Evolutionary conservation across 352 stramenopile genomes (phyloP).

Genomic region (Phytophthora pisi): DNA sequence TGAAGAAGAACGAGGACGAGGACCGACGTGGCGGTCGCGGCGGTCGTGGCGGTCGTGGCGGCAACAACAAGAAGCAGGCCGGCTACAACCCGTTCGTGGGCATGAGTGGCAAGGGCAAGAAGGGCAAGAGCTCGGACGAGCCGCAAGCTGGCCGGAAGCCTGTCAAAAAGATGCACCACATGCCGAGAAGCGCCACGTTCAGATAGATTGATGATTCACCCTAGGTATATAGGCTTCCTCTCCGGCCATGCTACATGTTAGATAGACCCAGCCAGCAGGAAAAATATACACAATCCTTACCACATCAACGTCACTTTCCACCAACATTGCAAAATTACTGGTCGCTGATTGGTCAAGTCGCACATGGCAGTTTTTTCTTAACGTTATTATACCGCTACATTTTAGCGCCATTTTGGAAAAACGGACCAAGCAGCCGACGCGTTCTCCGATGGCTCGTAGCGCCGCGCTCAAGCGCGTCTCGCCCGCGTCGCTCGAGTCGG

Average conservation of each 20-base stretch:
- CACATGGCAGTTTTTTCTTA: not conserved
- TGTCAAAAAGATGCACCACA: conserved; percentile 86
- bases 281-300: not conserved
- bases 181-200: conserved; percentile 85
- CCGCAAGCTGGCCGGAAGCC: conserved; percentile 37
- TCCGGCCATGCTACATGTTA: not conserved
- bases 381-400: not conserved
- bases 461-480: conserved; percentile 29
- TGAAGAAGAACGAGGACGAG: conserved; percentile 44
- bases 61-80: conserved; percentile 48
- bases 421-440: conserved; percentile 11
- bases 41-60: conserved; percentile 23
- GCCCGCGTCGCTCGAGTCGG: conserved; percentile 23
- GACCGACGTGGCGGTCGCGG: conserved; percentile 13
- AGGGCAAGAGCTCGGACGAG: conserved; percentile 25
- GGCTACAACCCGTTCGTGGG: conserved; percentile 84
- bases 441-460: conserved; percentile 36
- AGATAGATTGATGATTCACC: conserved; percentile 44
- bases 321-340: not conserved
- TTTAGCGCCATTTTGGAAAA: conserved; percentile 34
- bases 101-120: conserved; percentile 48
- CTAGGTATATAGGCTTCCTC: not conserved
- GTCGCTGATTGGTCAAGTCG: conserved; percentile 12
- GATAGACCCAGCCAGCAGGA: not conserved
- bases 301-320: not conserved